Evolutionary conservation across 176 grass and related monocot genomes (phyloP).

Genomic region (Oryza officinalis): DNA sequence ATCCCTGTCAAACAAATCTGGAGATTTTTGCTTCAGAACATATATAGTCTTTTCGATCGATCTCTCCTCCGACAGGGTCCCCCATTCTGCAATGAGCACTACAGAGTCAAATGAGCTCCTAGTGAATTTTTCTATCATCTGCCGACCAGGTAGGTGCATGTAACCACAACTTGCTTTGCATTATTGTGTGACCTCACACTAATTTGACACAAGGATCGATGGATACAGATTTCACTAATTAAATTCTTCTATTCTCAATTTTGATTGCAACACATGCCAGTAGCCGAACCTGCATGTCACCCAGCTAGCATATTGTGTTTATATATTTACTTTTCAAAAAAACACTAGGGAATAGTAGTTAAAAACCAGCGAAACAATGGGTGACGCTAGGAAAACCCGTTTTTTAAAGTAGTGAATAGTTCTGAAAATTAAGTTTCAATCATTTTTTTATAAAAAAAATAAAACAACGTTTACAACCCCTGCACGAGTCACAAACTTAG

Average conservation of each 20-base stretch:
- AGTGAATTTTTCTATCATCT: neutral
- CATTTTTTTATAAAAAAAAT: neutral
- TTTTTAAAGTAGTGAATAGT: neutral
- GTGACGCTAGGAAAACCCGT: no score
- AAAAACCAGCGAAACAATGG: no score
- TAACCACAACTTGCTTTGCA: neutral
- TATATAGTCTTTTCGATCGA: neutral
- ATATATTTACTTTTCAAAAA: neutral
- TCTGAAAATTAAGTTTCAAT: neutral
- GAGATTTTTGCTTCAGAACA: neutral
- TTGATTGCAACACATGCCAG: neutral
- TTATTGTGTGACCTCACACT: neutral
- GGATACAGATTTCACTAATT: neutral
- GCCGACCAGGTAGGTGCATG: neutral
- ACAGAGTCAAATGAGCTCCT: neutral
- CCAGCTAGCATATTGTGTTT: neutral
- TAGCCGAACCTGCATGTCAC: neutral
- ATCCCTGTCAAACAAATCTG: slow-evolving; percentile 22
- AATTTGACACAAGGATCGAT: neutral
- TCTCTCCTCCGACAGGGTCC: neutral
- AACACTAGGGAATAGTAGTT: no score
- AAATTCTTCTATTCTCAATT: neutral
- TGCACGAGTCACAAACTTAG: neutral
- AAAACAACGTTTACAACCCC: neutral
- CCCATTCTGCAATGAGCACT: neutral